phyloP scores from a whole-genome alignment of 768 basidiomycete genomes.

The Mycena olivaceomarginata region DNA sequence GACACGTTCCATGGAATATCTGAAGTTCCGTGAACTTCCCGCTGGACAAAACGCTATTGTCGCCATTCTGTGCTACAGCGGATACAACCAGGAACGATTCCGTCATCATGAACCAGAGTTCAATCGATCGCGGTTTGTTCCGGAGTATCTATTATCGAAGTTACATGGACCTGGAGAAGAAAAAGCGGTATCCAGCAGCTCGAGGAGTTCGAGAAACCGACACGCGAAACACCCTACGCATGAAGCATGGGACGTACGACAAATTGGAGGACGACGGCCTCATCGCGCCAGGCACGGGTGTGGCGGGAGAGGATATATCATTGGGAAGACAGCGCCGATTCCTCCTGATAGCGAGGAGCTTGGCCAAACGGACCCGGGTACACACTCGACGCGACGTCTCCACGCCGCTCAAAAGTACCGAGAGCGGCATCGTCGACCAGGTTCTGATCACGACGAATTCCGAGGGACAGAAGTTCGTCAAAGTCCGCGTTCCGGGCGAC shows the following conservation, averaged over 20 bases:
- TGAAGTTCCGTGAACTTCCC: slow-evolving; percentile 98
- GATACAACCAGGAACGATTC: slow-evolving; percentile 99
- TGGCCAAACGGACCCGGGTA: slow-evolving; percentile 94
- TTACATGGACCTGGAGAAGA: slow-evolving; percentile 99
- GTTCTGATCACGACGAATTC: slow-evolving; percentile 97
- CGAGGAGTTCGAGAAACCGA: slow-evolving; percentile 98
- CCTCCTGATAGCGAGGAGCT: slow-evolving; percentile 98
- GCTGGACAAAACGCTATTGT: slow-evolving; percentile 99
- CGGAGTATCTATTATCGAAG: slow-evolving; percentile 98
- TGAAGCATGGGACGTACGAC: slow-evolving; percentile 99
- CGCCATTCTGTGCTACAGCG: slow-evolving; percentile 98
- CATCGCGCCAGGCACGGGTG: slow-evolving; percentile 96
- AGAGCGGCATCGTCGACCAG: slow-evolving; percentile 98
- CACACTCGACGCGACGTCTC: slow-evolving; percentile 98
- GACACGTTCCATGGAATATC: slow-evolving; percentile 99
- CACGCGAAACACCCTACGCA: slow-evolving; percentile 94
- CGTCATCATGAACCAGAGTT: slow-evolving; percentile 99
- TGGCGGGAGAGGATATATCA: slow-evolving; percentile 99
- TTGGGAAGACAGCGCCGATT: slow-evolving; percentile 98
- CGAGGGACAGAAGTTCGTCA: slow-evolving; percentile 98
- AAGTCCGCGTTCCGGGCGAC: slow-evolving; percentile 97
- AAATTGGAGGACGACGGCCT: slow-evolving; percentile 98
- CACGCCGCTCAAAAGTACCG: slow-evolving; percentile 97
- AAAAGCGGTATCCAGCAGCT: slow-evolving; percentile 93
- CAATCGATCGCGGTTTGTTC: slow-evolving; percentile 98